These are phyloP conservation scores for Lipomyces orientalis DNA, from an alignment of 805 yeast genomes.

Conservation along the genomic window DNA sequence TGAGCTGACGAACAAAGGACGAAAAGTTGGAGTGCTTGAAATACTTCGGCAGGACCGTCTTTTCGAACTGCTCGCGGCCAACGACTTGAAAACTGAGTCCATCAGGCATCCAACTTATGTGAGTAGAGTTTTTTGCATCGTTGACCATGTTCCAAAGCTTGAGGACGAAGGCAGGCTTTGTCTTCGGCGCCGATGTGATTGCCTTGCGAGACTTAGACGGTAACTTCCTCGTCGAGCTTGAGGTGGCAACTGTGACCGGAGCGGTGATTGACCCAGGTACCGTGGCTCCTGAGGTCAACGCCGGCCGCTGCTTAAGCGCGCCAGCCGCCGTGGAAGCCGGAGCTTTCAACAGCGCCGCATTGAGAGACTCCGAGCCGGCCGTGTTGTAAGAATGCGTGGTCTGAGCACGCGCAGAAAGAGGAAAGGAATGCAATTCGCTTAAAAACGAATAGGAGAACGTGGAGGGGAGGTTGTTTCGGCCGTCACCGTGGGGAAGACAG, in stretches of 20 bases:
- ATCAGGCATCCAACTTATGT: conserved; percentile 83
- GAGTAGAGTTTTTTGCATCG: conserved; percentile 69
- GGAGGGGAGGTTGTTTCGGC: not conserved
- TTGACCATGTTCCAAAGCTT: conserved; percentile 97
- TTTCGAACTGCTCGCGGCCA: conserved; percentile 84
- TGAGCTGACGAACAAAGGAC: conserved; percentile 91
- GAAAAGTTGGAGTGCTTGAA: conserved; percentile 96
- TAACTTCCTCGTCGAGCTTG: not conserved
- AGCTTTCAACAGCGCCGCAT: conserved; percentile 22
- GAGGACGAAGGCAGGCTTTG: conserved; percentile 85
- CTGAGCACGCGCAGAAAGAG: conserved; percentile 2
- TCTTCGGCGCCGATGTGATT: conserved; percentile 41
- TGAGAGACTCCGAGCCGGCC: conserved; percentile 29
- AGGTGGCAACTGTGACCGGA: conserved; percentile 11
- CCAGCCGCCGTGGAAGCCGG: conserved; percentile 23
- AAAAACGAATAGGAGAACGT: not conserved
- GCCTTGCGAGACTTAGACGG: conserved; percentile 38
- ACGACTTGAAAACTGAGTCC: conserved; percentile 85
- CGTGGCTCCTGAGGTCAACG: conserved; percentile 26
- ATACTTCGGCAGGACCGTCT: conserved; percentile 81
- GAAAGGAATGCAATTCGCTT: not conserved
- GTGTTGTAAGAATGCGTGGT: conserved; percentile 7
- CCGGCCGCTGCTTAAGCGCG: conserved; percentile 35
- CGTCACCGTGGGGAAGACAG: not conserved
- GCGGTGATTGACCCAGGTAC: conserved; percentile 37